Conservation (phyloP, 805 yeast genomes). For the Monosporozyma unispora region DNA sequence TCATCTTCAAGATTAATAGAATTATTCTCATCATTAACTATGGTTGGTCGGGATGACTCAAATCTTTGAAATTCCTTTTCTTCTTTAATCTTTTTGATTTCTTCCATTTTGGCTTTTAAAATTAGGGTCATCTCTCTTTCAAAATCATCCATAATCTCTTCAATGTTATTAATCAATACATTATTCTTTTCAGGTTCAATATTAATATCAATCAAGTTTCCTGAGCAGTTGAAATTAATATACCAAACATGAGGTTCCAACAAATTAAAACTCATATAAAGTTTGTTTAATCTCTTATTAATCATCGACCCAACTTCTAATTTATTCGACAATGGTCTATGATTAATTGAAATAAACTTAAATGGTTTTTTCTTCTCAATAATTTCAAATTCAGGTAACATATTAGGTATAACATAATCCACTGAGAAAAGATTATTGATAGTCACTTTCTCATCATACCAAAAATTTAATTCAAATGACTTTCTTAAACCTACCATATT, state of each 20-base stretch:
- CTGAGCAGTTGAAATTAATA: conserved; percentile 19
- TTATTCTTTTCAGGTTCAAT: conserved; percentile 40
- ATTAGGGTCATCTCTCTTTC: neutral
- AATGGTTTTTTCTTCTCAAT: conserved; percentile 14
- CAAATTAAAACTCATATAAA: conserved; percentile 19
- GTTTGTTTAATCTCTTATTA: conserved; percentile 15
- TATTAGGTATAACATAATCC: conserved; percentile 27
- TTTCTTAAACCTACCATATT: conserved; percentile 8
- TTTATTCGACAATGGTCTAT: conserved; percentile 24
- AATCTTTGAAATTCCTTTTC: neutral
- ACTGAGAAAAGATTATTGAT: conserved; percentile 9
- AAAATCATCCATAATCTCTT: conserved; percentile 10
- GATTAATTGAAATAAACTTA: conserved; percentile 31
- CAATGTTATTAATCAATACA: conserved; percentile 25
- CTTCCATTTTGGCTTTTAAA: neutral
- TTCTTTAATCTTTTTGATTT: neutral
- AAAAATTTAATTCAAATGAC: conserved; percentile 11
- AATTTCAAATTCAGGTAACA: conserved; percentile 25
- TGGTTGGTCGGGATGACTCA: neutral
- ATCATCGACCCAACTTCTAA: conserved; percentile 29
- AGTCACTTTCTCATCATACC: conserved; percentile 6
- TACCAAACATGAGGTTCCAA: conserved; percentile 31
- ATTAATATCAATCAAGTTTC: conserved; percentile 31
- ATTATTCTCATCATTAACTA: neutral
- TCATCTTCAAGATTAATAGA: neutral